phyloP scores from a whole-genome alignment of 2,329 filamentous ascomycete genomes.

The Ceratocystis harringtonii region DNA sequence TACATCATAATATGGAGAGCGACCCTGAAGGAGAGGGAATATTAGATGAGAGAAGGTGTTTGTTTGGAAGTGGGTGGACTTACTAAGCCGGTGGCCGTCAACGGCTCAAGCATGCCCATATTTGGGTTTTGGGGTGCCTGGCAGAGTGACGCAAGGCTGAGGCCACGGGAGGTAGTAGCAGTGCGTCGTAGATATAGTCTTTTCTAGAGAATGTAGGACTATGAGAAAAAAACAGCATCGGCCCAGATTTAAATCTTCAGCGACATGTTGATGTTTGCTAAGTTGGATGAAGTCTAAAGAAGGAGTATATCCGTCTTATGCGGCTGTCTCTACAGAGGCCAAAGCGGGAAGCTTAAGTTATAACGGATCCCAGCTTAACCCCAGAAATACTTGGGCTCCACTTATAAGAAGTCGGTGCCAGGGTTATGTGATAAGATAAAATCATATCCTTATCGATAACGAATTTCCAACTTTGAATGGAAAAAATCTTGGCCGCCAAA shows the following conservation, averaged over 20 bases:
- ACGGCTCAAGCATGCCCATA: conserved; percentile 41
- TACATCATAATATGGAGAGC: conserved; percentile 45
- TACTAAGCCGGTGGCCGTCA: conserved; percentile 43
- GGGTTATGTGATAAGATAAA: conserved; percentile 14
- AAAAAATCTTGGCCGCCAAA: conserved; percentile 10
- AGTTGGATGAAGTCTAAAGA: neutral
- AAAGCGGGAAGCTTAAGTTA: too few relatives aligned
- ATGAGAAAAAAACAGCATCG: neutral
- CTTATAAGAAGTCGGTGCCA: neutral
- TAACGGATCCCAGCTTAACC: neutral
- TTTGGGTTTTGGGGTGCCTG: conserved; percentile 15
- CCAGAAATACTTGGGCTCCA: neutral
- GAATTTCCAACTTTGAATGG: conserved; percentile 17
- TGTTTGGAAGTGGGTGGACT: conserved; percentile 18
- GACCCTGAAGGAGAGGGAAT: conserved; percentile 29
- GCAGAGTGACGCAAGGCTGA: neutral
- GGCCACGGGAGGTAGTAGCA: neutral
- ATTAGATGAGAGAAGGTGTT: neutral
- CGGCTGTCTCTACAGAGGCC: too few relatives aligned
- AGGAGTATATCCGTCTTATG: too few relatives aligned
- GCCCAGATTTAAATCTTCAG: neutral
- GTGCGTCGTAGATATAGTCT: too few relatives aligned
- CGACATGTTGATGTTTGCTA: neutral
- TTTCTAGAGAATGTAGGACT: neutral
- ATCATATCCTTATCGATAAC: conserved; percentile 12